Base-by-base conservation (phyloP, 1,139 yeast genomes). In the Candida tropicalis region DNA sequence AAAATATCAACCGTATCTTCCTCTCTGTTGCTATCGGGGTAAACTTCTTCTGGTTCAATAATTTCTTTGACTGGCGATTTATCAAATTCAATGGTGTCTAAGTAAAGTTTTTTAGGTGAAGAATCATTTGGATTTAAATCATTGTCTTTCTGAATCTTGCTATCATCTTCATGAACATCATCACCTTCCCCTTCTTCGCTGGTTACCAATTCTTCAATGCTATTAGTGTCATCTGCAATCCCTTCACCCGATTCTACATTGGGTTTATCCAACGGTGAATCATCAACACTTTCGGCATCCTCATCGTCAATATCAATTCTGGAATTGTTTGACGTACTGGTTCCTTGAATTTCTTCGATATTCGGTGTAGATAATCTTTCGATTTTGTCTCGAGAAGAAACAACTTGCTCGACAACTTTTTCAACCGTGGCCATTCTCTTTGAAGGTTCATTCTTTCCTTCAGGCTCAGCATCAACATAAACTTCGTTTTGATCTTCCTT, bases 261-360 rank as follows among this genome's bases (percentile, higher is more conserved):
- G n/a, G n/a, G n/a, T n/a, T n/a, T n/a, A n/a, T n/a, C n/a, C n/a
- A n/a, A n/a, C n/a, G n/a, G n/a, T n/a, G n/a, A n/a, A n/a, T 27
- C 17, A 3, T 12, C 17, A 15, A 13, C 16, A 27, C 15, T 13
- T 2, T 13, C 31, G 2, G 27, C 11, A 25, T 25, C 12, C 2
- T 25, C 27, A 10, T 25, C 27, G n/a, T 41, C 45, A 20, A 38
- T 25, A 16, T 42, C 44, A 15, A 22, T 15, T 11, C 45, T 29
- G 1, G 45, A 29, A 33, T 38, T 40, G 35, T 48, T 39, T 12
- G 38, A 38, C 5, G 45, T 41, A 33, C 43, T 42, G 11, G 43
- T 28, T 18, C 34, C 43, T 37, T 44, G 39, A 29, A 44, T 25
- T n/a, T 40, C 43, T 11, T 35, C 25, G 7, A 22, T 11, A 20